A percentile compares a stretch with the other conserved stretches of the same genome.
Evolutionary conservation across 306 rosid genomes (phyloP).

Genomic region (Luffa acutangula): DNA sequence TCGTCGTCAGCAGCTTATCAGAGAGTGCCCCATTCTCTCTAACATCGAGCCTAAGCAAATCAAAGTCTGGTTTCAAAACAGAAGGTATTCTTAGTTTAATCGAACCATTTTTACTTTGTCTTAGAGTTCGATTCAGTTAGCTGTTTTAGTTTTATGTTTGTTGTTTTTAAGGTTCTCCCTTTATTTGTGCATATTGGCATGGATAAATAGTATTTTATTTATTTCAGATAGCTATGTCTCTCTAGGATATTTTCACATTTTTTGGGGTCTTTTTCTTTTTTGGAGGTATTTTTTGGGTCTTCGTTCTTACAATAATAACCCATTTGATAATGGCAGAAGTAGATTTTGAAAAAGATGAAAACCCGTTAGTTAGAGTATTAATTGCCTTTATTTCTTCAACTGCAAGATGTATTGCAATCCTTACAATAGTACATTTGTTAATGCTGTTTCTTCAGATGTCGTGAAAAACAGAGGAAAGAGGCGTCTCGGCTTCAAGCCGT

Average conservation of each 20-base stretch:
- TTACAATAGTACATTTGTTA: conserved; percentile 5
- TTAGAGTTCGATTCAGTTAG: neutral
- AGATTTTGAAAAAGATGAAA: neutral
- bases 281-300: neutral
- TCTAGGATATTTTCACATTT: neutral
- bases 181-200: neutral
- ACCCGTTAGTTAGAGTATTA: neutral
- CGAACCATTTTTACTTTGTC: neutral
- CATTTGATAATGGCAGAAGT: neutral
- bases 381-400: neutral
- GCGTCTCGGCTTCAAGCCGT: conserved; percentile 81
- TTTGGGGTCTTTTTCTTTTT: neutral
- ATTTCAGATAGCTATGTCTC: neutral
- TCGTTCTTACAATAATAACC: neutral
- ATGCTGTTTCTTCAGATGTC: conserved; percentile 47
- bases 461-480: conserved; percentile 97
- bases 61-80: conserved; percentile 95
- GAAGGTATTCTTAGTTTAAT: conserved; percentile 39
- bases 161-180: neutral
- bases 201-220: neutral
- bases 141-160: neutral
- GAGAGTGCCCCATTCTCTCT: conserved; percentile 92
- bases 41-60: conserved; percentile 92
- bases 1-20: conserved; percentile 90
- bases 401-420: neutral